Evolutionary conservation across 192 early-diverging fungal species (phyloP).

Genomic region (Coemansia sp.): DNA sequence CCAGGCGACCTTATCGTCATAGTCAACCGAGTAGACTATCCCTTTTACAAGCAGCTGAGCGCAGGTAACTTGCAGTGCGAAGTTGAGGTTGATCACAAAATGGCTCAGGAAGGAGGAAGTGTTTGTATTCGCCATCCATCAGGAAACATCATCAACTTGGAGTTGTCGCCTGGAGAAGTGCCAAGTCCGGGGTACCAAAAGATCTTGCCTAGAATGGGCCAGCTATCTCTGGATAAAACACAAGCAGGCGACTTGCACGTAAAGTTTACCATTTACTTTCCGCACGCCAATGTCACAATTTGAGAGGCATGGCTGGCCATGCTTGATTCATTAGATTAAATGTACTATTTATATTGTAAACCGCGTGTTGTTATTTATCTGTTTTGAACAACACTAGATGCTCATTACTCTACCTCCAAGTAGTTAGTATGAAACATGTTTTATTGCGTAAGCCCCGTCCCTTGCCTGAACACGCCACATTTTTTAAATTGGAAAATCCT

Average conservation of each 20-base stretch:
- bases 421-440: neutral
- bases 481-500: neutral
- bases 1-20: constrained; percentile 27
- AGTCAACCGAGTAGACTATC: constrained; percentile 24
- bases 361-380: too few species aligned
- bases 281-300: constrained; percentile 7
- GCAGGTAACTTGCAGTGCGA: constrained; percentile 10
- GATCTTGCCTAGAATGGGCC: constrained; percentile 10
- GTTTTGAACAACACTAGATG: too few species aligned
- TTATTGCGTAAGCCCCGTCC: too few species aligned
- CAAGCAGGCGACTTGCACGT: constrained; percentile 13
- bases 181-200: constrained; percentile 9
- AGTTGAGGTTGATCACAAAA: constrained; percentile 17
- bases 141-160: constrained; percentile 12
- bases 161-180: constrained; percentile 16
- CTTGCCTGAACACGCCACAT: constrained; percentile 3
- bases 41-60: constrained; percentile 8
- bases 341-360: neutral
- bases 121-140: constrained; percentile 24
- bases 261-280: constrained; percentile 15
- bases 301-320: neutral
- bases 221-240: neutral
- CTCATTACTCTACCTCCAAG: too few species aligned
- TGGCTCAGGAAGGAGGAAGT: constrained; percentile 13
- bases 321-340: neutral